phyloP scores from a whole-genome alignment of 148 eudicot species.

The Chenopodium album region DNA sequence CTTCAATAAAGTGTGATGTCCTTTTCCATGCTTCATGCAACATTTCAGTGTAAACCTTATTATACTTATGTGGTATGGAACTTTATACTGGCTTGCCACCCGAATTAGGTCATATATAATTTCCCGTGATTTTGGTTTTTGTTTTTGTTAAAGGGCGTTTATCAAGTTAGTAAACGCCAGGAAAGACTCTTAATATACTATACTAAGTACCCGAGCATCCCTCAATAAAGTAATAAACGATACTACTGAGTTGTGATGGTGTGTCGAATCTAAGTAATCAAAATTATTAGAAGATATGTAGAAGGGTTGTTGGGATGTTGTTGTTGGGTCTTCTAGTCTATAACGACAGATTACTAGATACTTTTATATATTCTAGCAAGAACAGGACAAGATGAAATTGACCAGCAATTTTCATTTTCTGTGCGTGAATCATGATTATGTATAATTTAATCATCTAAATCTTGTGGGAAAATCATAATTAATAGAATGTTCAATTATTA shows the following conservation, averaged over 20 bases:
- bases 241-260: background rate
- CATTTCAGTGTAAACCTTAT: too few relatives aligned
- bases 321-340: background rate
- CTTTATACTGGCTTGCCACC: background rate
- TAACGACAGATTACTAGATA: background rate
- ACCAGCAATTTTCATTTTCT: background rate
- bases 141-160: too few relatives aligned
- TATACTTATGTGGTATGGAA: too few relatives aligned
- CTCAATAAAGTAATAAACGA: too few relatives aligned
- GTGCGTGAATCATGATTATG: background rate
- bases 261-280: background rate
- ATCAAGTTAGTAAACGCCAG: too few relatives aligned
- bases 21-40: background rate
- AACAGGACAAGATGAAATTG: too few relatives aligned
- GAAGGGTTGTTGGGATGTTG: conserved; percentile 2
- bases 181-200: too few relatives aligned
- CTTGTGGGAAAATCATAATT: background rate
- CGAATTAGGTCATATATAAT: background rate
- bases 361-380: background rate
- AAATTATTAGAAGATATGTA: background rate
- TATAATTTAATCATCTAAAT: background rate
- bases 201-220: too few relatives aligned
- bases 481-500: too few relatives aligned
- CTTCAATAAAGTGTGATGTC: background rate
- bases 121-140: background rate